Evolutionary conservation across 129 eudicot genomes (phyloP).

Genomic region (Artemisia annua): DNA sequence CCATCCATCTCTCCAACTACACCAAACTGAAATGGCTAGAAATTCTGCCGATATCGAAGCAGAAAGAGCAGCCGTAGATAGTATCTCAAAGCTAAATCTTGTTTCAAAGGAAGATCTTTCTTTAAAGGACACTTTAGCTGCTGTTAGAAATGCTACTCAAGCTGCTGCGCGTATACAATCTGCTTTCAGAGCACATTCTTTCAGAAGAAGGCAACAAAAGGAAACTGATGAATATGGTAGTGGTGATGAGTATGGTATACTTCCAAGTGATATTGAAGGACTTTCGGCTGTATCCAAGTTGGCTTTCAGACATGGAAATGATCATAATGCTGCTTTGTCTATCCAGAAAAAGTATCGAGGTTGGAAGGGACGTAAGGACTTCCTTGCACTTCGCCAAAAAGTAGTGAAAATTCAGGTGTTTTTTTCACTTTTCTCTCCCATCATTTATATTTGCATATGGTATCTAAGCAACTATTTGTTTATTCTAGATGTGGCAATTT

Average conservation of each 20-base stretch:
- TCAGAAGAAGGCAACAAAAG: constrained; percentile 67
- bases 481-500: not conserved
- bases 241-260: constrained; percentile 52
- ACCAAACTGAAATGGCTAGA: constrained; percentile 67
- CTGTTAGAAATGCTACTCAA: constrained; percentile 78
- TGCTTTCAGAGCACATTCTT: constrained; percentile 96
- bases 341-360: constrained; percentile 92
- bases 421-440: constrained; percentile 17
- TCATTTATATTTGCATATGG: not conserved
- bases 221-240: constrained; percentile 33
- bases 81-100: constrained; percentile 39
- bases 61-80: constrained; percentile 46
- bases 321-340: constrained; percentile 72
- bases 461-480: not conserved
- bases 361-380: constrained; percentile 87
- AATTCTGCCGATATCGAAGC: constrained; percentile 62
- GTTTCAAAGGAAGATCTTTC: constrained; percentile 57
- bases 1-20: constrained; percentile 75
- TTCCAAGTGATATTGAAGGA: constrained; percentile 55
- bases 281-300: constrained; percentile 76
- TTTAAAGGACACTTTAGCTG: constrained; percentile 70
- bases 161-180: constrained; percentile 98
- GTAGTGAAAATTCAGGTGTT: constrained; percentile 97
- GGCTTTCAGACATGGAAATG: constrained; percentile 53
- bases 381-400: constrained; percentile 82